Percentiles rank a stretch among this genome's conserved stretches.
Conservation (phyloP, 2,329 filamentous ascomycete genomes). For the Ceratocystis smalleyi region DNA sequence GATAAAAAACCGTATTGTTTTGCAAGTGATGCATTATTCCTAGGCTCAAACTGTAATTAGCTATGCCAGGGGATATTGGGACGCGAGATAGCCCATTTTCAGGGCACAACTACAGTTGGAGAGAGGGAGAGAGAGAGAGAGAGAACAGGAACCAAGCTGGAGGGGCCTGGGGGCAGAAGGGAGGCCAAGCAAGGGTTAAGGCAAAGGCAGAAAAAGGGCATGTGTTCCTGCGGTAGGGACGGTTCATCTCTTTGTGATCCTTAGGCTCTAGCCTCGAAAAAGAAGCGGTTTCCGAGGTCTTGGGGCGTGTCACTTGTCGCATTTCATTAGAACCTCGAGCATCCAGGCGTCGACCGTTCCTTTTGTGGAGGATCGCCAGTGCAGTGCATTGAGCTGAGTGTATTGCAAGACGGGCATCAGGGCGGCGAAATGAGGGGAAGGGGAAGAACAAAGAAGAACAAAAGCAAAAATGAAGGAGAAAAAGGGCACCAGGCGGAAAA, state of each 20-base stretch:
- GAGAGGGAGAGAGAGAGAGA: not conserved
- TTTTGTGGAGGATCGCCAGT: not conserved
- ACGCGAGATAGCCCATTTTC: not conserved
- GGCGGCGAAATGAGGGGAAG: not conserved
- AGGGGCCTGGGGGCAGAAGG: not conserved
- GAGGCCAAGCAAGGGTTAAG: not conserved
- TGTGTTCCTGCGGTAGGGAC: not conserved
- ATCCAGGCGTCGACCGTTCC: not conserved
- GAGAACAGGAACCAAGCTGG: too few relatives aligned
- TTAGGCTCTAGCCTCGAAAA: not conserved
- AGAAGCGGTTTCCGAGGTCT: not conserved
- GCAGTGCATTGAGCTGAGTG: constrained; percentile 1
- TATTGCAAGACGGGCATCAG: not conserved
- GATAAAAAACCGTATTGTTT: too few relatives aligned
- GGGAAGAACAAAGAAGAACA: not conserved
- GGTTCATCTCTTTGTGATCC: constrained; percentile 1
- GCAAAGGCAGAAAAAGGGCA: not conserved
- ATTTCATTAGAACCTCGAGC: not conserved
- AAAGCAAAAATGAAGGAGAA: not conserved
- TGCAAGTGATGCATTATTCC: not conserved
- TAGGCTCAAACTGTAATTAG: not conserved
- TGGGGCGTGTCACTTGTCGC: not conserved
- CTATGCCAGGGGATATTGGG: not conserved
- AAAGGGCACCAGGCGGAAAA: not conserved
- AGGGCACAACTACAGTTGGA: not conserved